A percentile compares a stretch with the other conserved stretches of the same genome.
Conservation (phyloP, 768 basidiomycete genomes). For the Tubosaeta sp. region DNA sequence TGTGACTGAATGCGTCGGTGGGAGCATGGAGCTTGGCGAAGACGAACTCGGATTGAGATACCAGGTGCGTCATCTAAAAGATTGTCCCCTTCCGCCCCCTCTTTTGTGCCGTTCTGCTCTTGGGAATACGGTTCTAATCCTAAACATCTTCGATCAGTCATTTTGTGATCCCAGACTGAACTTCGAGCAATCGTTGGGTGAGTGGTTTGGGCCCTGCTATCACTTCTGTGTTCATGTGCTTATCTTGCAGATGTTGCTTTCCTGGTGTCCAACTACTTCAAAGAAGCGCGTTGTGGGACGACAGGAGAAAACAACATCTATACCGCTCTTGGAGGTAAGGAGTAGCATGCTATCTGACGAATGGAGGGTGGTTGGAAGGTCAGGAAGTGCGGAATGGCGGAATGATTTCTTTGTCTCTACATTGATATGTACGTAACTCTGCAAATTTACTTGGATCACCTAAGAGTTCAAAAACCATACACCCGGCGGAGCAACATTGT, state of each 20-base stretch:
- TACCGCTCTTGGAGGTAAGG: conserved; percentile 27
- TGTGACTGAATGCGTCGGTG: conserved; percentile 95
- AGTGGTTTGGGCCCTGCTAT: conserved; percentile 18
- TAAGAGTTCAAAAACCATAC: too few relatives aligned
- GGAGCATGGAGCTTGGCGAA: conserved; percentile 91
- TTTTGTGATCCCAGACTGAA: conserved; percentile 95
- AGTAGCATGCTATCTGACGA: not conserved
- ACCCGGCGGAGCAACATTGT: too few relatives aligned
- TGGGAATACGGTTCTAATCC: not conserved
- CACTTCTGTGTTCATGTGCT: not conserved
- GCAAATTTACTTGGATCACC: too few relatives aligned
- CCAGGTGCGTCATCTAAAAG: conserved; percentile 45
- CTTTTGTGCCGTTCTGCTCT: not conserved
- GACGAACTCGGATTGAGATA: conserved; percentile 89
- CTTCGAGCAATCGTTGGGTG: conserved; percentile 92
- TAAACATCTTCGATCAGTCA: conserved; percentile 41
- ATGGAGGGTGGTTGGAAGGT: not conserved
- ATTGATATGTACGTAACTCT: too few relatives aligned
- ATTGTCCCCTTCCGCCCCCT: not conserved
- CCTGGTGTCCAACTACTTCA: conserved; percentile 76
- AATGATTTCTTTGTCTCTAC: not conserved
- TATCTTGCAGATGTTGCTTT: conserved; percentile 70
- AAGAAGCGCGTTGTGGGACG: conserved; percentile 52
- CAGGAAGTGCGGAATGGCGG: conserved; percentile 10
- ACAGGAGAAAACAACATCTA: conserved; percentile 24